A percentile compares a stretch with the other conserved stretches of the same genome.
phyloP scores from a whole-genome alignment of 768 basidiomycete genomes.

The Lentinula guzmanii region DNA sequence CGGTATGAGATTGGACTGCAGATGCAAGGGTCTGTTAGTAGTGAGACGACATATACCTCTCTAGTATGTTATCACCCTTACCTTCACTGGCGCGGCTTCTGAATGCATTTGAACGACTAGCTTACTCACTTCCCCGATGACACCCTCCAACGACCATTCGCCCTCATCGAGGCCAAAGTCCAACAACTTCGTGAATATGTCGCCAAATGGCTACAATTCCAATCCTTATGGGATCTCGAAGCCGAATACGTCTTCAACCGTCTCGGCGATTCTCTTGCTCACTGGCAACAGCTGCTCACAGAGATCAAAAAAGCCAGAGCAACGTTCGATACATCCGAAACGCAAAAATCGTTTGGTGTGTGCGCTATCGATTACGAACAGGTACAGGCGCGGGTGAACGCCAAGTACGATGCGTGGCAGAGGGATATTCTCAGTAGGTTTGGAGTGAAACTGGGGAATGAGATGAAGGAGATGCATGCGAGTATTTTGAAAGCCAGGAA shows the following conservation, averaged over 20 bases:
- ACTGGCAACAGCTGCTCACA: conserved; percentile 94
- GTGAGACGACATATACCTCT: conserved; percentile 78
- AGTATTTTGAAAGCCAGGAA: conserved; percentile 89
- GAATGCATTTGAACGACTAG: conserved; percentile 28
- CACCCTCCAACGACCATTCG: conserved; percentile 76
- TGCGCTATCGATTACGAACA: conserved; percentile 97
- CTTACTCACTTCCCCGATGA: conserved; percentile 69
- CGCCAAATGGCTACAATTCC: conserved; percentile 97
- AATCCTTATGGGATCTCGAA: conserved; percentile 97
- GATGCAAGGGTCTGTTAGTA: conserved; percentile 55
- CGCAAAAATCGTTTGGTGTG: conserved; percentile 85
- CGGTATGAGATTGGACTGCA: conserved; percentile 96
- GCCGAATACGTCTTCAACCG: conserved; percentile 94
- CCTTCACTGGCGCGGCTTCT: background rate
- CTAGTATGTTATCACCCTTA: conserved; percentile 45
- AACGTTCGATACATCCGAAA: conserved; percentile 96
- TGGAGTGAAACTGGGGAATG: conserved; percentile 86
- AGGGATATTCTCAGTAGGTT: conserved; percentile 89
- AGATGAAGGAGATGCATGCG: conserved; percentile 98
- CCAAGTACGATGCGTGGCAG: conserved; percentile 99
- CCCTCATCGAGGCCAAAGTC: conserved; percentile 82
- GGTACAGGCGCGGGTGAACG: conserved; percentile 94
- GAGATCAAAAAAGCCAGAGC: conserved; percentile 96
- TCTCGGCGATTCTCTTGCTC: conserved; percentile 86
- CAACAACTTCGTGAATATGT: conserved; percentile 88